phyloP scores from a whole-genome alignment of 805 yeast species.

The Zygoascus flipseniorum region DNA sequence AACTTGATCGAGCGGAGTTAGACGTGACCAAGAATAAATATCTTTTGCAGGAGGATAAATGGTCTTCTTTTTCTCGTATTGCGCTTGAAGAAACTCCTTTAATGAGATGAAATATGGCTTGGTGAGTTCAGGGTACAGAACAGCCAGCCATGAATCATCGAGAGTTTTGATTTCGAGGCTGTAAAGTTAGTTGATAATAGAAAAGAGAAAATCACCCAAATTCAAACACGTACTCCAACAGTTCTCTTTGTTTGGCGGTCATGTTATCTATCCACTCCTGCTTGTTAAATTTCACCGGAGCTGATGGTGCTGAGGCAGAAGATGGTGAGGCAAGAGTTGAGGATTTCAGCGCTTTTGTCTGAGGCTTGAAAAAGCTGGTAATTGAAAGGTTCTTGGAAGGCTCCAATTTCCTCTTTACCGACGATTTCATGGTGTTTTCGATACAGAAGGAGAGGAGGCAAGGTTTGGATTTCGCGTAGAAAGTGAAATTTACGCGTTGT shows the following conservation, averaged over 20 bases:
- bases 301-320: neutral
- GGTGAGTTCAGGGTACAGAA: constrained; percentile 60
- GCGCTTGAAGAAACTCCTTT: constrained; percentile 52
- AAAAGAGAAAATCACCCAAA: neutral
- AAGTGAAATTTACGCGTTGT: neutral
- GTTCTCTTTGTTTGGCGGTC: constrained; percentile 37
- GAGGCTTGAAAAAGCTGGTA: constrained; percentile 14
- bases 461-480: neutral
- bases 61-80: constrained; percentile 36
- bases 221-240: constrained; percentile 34
- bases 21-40: constrained; percentile 85
- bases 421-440: neutral
- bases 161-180: constrained; percentile 56
- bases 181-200: neutral
- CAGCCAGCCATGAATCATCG: constrained; percentile 70
- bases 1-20: constrained; percentile 67
- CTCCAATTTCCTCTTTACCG: constrained; percentile 14
- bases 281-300: constrained; percentile 35
- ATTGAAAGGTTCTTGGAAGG: constrained; percentile 7
- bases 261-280: constrained; percentile 42
- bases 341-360: constrained; percentile 1
- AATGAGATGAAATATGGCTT: constrained; percentile 77
- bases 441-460: neutral
- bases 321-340: constrained; percentile 7
- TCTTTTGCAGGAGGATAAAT: constrained; percentile 73